A percentile compares a stretch with the other conserved stretches of the same genome.
Conservation (phyloP, 768 basidiomycete species). For the Lactarius tabidus region DNA sequence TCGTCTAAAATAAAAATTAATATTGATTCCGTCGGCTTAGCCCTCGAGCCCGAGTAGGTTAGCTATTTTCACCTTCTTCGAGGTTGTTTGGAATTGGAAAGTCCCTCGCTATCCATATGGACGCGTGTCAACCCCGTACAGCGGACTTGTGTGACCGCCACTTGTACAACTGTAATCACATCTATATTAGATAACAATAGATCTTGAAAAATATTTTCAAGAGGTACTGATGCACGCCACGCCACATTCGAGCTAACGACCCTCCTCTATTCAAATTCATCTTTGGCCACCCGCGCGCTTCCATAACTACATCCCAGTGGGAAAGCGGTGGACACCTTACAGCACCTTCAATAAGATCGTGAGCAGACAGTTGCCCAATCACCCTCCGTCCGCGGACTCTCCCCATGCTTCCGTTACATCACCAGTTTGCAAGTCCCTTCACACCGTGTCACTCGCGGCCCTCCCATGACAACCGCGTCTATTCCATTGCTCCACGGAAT, state of each 20-base stretch:
- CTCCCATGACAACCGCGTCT: constrained; percentile 29
- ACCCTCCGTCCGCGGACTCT: constrained; percentile 19
- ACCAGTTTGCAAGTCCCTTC: not conserved
- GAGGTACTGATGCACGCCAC: not conserved
- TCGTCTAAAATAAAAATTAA: not conserved
- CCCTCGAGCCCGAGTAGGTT: not conserved
- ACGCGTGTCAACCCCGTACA: not conserved
- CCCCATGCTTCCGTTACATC: constrained; percentile 2
- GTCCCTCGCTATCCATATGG: not conserved
- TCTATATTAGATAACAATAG: not conserved
- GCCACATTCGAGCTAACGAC: not conserved
- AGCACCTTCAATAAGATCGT: constrained; percentile 6
- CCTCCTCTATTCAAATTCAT: not conserved
- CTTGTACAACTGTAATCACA: not conserved
- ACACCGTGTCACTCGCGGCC: constrained; percentile 20
- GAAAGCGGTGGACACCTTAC: constrained; percentile 44
- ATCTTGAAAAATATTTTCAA: too few relatives aligned
- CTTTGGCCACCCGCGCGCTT: not conserved
- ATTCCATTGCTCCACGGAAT: constrained; percentile 38
- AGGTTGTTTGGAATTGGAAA: not conserved
- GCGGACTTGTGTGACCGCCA: not conserved
- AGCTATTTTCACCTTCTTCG: not conserved
- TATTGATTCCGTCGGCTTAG: not conserved
- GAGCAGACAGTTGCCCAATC: not conserved
- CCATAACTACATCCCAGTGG: constrained; percentile 38